phyloP scores from a whole-genome alignment of 1,284 basidiomycete species.

The Leccinum pachyderme region DNA sequence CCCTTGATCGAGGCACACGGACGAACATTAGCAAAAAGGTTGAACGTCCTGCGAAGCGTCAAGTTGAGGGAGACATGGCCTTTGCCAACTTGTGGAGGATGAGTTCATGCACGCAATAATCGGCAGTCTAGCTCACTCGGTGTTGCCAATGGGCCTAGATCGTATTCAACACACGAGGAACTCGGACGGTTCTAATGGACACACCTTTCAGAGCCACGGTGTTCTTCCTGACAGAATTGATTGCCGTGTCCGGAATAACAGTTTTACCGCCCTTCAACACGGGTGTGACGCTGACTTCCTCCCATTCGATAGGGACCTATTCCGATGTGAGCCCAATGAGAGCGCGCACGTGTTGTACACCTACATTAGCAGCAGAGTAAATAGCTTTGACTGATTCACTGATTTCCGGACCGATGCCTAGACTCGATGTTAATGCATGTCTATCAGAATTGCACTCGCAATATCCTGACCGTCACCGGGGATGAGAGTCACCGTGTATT shows the following conservation, averaged over 20 bases:
- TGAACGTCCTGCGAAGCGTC: constrained; percentile 95
- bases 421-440: constrained; percentile 17
- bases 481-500: constrained; percentile 92
- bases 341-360: constrained; percentile 17
- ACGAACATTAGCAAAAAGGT: constrained; percentile 97
- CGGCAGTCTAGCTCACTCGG: constrained; percentile 59
- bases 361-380: constrained; percentile 83
- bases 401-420: constrained; percentile 98
- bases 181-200: constrained; percentile 19
- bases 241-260: constrained; percentile 91
- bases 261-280: constrained; percentile 95
- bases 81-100: constrained; percentile 77
- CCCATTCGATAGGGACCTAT: constrained; percentile 96
- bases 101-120: constrained; percentile 9
- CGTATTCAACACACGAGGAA: constrained; percentile 9
- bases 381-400: constrained; percentile 95
- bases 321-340: constrained; percentile 7
- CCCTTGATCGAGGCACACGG: constrained; percentile 96
- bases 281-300: constrained; percentile 96
- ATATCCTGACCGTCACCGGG: constrained; percentile 79
- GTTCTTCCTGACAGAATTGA: constrained; percentile 93
- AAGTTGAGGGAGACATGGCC: constrained; percentile 98
- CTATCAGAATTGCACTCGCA: constrained; percentile 25
- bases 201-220: constrained; percentile 96
- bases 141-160: constrained; percentile 83